Conservation (phyloP, 805 yeast species). For the Sugiyamaella valdiviana region DNA sequence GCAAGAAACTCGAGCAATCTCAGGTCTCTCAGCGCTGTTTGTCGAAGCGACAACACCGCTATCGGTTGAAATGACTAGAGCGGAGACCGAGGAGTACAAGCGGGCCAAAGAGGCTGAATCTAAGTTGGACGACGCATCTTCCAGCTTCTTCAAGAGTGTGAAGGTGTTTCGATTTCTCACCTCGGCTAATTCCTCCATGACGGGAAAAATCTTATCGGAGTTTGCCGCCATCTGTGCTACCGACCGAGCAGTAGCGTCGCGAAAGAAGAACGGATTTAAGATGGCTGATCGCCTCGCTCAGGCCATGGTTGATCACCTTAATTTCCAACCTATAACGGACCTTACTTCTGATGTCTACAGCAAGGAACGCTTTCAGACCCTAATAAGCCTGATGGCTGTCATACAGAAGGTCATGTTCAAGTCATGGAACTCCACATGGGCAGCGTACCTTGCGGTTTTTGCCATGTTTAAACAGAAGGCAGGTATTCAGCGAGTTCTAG, state of each 20-base stretch:
- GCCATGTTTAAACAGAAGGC: conserved; percentile 27
- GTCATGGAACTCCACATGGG: conserved; percentile 11
- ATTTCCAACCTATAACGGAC: conserved; percentile 10
- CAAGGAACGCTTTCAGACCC: conserved; percentile 13
- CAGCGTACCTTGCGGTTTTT: conserved; percentile 20
- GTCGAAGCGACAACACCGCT: conserved; percentile 20
- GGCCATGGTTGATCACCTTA: conserved; percentile 18
- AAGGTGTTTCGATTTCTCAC: conserved; percentile 18
- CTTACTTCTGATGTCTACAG: conserved; percentile 8
- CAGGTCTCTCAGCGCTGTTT: conserved; percentile 11
- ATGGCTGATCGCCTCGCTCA: conserved; percentile 25
- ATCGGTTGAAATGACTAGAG: conserved; percentile 7
- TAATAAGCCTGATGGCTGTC: conserved; percentile 12
- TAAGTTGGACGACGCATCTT: conserved; percentile 12
- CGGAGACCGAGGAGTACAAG: conserved; percentile 16
- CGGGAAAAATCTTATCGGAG: conserved; percentile 16
- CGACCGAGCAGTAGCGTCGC: conserved; percentile 17
- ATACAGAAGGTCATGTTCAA: conserved; percentile 17
- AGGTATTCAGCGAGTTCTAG: conserved; percentile 24
- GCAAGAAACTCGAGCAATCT: conserved; percentile 21
- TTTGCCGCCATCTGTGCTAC: conserved; percentile 17
- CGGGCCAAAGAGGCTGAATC: conserved; percentile 17
- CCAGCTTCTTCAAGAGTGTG: conserved; percentile 11
- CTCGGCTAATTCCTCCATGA: conserved; percentile 9
- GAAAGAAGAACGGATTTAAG: conserved; percentile 24